A percentile compares a stretch with the other conserved stretches of the same genome.
These are phyloP conservation scores for Talaromyces sp. DNA, from an alignment of 2,329 filamentous ascomycete species.

Conservation along the genomic window DNA sequence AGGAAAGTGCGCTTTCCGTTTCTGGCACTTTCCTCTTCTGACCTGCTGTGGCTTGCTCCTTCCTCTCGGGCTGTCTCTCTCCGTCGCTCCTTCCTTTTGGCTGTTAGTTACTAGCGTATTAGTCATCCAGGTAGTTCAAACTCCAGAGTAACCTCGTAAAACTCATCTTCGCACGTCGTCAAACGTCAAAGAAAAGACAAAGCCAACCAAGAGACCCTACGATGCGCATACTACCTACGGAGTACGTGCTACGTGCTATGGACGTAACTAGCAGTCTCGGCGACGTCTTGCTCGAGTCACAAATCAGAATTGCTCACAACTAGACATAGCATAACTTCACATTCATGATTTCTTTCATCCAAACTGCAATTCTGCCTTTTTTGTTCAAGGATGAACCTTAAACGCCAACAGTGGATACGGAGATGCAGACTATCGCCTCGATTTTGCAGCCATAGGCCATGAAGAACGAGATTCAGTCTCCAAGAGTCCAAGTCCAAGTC, in stretches of 20 bases:
- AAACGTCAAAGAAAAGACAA: background rate
- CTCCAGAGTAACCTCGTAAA: background rate
- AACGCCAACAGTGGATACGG: background rate
- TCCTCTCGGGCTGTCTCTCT: too few species aligned
- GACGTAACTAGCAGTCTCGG: too few species aligned
- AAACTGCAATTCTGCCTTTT: background rate
- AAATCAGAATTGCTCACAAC: background rate
- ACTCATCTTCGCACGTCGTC: background rate
- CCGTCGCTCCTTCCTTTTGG: background rate
- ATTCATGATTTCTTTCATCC: background rate
- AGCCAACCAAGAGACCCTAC: background rate
- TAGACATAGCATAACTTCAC: background rate
- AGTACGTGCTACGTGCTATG: background rate
- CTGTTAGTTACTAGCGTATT: background rate
- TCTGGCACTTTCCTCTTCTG: too few species aligned
- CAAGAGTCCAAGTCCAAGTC: too few species aligned
- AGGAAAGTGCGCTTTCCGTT: background rate
- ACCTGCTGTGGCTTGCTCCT: background rate
- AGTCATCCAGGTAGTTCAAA: background rate
- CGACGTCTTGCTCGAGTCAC: background rate
- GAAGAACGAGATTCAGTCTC: background rate
- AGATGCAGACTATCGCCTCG: background rate
- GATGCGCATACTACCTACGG: background rate
- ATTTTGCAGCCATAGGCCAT: background rate
- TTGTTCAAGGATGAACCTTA: background rate